These are phyloP conservation scores for Lipomyces kockii DNA, from an alignment of 805 yeast genomes.

Conservation along the genomic window DNA sequence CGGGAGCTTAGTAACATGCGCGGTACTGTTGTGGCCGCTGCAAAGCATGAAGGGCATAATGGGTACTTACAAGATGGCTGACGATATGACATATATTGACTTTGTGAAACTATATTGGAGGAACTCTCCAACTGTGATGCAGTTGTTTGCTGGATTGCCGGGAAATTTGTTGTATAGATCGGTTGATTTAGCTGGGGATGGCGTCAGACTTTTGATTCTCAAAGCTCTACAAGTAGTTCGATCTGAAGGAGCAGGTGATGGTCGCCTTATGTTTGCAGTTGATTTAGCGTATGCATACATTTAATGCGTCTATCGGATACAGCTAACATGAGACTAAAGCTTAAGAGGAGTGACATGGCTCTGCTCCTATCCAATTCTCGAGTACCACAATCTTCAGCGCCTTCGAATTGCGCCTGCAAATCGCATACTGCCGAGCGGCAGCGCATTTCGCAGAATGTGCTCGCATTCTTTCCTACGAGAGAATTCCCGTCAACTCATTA, in stretches of 20 bases:
- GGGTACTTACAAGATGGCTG: background rate
- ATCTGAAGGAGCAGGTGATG: background rate
- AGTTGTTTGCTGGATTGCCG: constrained; percentile 6
- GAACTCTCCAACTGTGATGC: background rate
- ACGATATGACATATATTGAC: constrained; percentile 3
- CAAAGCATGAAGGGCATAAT: background rate
- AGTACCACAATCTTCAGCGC: background rate
- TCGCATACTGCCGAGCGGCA: background rate
- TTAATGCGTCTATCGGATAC: background rate
- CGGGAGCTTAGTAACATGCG: background rate
- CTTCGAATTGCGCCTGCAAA: constrained; percentile 1
- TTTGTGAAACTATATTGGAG: background rate
- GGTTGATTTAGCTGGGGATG: background rate
- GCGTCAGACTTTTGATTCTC: background rate
- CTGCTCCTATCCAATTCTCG: background rate
- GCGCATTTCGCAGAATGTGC: background rate
- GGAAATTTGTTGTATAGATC: background rate
- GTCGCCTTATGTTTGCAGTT: background rate
- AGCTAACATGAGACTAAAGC: background rate
- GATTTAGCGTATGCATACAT: background rate
- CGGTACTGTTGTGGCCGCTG: constrained; percentile 2
- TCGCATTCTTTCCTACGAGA: background rate
- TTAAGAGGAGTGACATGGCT: constrained; percentile 3
- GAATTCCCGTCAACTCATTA: background rate
- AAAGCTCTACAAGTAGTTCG: background rate